A percentile compares a stretch with the other conserved stretches of the same genome.
phyloP scores from a whole-genome alignment of 139 green algal species.

The Chlorella sorokiniana region DNA sequence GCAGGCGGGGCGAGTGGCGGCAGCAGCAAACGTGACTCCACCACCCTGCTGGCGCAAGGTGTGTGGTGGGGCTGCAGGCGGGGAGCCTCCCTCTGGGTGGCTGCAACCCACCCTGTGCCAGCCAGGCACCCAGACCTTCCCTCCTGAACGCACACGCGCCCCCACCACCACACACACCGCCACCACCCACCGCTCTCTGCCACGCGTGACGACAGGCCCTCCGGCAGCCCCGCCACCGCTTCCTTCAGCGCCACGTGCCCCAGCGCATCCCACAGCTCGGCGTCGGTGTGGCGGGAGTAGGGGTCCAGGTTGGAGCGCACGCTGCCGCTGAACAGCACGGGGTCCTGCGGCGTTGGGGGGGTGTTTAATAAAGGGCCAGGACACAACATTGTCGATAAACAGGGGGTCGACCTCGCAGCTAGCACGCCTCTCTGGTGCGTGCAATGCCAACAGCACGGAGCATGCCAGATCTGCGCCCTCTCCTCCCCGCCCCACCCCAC shows the following conservation, averaged over 20 bases:
- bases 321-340: conserved; percentile 88
- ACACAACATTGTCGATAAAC: too few species aligned
- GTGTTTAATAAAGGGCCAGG: not conserved
- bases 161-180: not conserved
- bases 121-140: too few species aligned
- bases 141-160: too few species aligned
- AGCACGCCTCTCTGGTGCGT: too few species aligned
- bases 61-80: too few species aligned
- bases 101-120: too few species aligned
- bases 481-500: too few species aligned
- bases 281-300: conserved; percentile 73
- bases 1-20: not conserved
- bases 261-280: conserved; percentile 80
- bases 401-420: too few species aligned
- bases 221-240: conserved; percentile 29
- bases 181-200: conserved; percentile 57
- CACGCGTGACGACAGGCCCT: conserved; percentile 59
- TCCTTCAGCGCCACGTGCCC: conserved; percentile 72
- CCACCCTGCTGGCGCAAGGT: not conserved
- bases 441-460: too few species aligned
- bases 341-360: conserved; percentile 65
- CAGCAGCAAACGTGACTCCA: not conserved
- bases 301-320: conserved; percentile 95
- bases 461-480: too few species aligned
- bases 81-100: too few species aligned